These are phyloP conservation scores for Mycena crocata DNA, from an alignment of 768 basidiomycete species.

Conservation along the genomic window DNA sequence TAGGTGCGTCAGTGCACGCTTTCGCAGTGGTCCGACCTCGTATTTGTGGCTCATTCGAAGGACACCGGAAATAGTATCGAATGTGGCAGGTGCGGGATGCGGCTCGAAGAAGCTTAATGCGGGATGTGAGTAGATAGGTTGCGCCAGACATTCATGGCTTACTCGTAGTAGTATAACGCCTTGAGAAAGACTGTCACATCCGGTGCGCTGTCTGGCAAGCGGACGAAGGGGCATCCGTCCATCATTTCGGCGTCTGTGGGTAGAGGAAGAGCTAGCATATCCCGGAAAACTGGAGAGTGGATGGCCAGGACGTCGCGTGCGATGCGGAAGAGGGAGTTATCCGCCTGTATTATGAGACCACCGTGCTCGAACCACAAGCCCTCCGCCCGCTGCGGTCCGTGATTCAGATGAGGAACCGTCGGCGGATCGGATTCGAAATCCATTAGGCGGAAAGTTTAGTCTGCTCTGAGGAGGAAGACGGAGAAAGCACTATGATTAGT, in stretches of 20 bases:
- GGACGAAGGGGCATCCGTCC: conserved; percentile 28
- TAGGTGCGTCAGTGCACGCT: conserved; percentile 18
- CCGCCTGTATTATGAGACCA: conserved; percentile 20
- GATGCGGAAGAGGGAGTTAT: conserved; percentile 8
- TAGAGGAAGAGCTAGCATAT: conserved; percentile 14
- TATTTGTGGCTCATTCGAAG: conserved; percentile 26
- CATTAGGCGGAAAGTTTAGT: no score
- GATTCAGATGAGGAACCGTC: not conserved
- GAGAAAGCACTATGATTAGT: no score
- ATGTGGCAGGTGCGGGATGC: not conserved
- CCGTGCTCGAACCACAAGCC: conserved; percentile 11
- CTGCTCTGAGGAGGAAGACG: no score
- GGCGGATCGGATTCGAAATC: not conserved
- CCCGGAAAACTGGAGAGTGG: conserved; percentile 15
- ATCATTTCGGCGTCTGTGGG: conserved; percentile 1
- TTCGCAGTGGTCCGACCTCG: conserved; percentile 10
- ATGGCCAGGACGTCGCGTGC: conserved; percentile 12
- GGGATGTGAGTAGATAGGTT: not conserved
- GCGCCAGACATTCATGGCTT: not conserved
- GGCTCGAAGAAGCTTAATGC: conserved; percentile 16
- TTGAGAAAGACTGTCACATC: conserved; percentile 5
- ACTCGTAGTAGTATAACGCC: conserved; percentile 15
- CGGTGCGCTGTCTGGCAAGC: conserved; percentile 15
- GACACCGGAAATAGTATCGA: not conserved
- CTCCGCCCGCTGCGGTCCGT: not conserved